A percentile compares a stretch with the other conserved stretches of the same genome.
phyloP scores from a whole-genome alignment of 805 yeast species.

The Spathaspora passalidarum region DNA sequence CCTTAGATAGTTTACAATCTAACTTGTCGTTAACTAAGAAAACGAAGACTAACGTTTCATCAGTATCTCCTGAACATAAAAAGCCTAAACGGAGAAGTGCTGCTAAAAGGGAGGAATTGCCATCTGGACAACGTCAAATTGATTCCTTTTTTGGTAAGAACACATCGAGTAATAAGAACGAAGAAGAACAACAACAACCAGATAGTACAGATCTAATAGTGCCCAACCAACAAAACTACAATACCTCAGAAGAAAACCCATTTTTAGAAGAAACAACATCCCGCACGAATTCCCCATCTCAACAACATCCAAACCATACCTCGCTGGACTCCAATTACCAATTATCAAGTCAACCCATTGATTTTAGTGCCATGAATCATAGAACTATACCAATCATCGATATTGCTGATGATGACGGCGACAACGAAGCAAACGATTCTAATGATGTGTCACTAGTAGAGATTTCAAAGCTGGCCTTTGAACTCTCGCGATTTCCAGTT shows the following conservation, averaged over 20 bases:
- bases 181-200: background rate
- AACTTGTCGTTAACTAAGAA: background rate
- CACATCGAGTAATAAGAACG: background rate
- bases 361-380: background rate
- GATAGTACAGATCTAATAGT: background rate
- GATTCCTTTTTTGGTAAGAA: constrained; percentile 3
- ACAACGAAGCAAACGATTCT: background rate
- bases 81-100: background rate
- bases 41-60: no score
- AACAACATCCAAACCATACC: background rate
- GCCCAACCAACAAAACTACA: background rate
- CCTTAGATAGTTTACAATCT: constrained; percentile 17
- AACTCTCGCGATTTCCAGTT: background rate
- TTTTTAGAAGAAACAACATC: background rate
- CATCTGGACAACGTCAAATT: constrained; percentile 1
- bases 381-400: background rate
- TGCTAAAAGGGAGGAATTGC: background rate
- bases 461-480: background rate
- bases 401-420: background rate
- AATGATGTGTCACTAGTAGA: background rate
- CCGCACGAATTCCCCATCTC: background rate
- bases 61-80: background rate
- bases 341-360: background rate
- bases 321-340: background rate
- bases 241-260: background rate